Evolutionary conservation across 495 filamentous ascomycete genomes (phyloP).

Genomic region (Hypoxylon crocopeplum): DNA sequence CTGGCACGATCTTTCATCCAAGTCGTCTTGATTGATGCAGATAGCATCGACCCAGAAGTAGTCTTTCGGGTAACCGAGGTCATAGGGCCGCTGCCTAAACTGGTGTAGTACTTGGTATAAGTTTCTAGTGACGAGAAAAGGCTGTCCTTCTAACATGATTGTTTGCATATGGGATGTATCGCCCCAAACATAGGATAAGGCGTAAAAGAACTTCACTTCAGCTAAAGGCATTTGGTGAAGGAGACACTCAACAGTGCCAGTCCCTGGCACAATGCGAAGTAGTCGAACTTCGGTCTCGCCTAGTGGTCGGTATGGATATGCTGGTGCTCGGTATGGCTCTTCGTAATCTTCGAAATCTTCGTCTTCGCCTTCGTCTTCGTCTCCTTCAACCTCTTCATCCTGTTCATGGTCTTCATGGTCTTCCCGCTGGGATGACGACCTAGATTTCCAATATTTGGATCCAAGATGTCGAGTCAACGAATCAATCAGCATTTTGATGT

Average conservation of each 20-base stretch:
- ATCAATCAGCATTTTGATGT: conserved; percentile 12
- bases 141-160: conserved; percentile 24
- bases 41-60: conserved; percentile 34
- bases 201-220: neutral
- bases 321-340: conserved; percentile 11
- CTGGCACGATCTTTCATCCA: conserved; percentile 14
- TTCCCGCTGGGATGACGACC: neutral
- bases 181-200: conserved; percentile 39
- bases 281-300: conserved; percentile 19
- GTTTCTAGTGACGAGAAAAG: conserved; percentile 17
- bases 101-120: conserved; percentile 15
- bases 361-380: conserved; percentile 1
- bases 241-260: conserved; percentile 13
- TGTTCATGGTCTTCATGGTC: neutral
- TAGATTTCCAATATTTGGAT: neutral
- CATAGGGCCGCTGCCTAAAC: conserved; percentile 16
- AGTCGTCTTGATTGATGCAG: conserved; percentile 28
- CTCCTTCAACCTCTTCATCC: neutral
- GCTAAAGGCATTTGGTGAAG: conserved; percentile 24
- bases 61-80: conserved; percentile 7
- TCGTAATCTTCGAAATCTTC: neutral
- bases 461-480: neutral
- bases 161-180: conserved; percentile 3
- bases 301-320: conserved; percentile 30
- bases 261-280: conserved; percentile 23